phyloP scores from a whole-genome alignment of 208 protist species.

The Trypanosoma vivax region DNA sequence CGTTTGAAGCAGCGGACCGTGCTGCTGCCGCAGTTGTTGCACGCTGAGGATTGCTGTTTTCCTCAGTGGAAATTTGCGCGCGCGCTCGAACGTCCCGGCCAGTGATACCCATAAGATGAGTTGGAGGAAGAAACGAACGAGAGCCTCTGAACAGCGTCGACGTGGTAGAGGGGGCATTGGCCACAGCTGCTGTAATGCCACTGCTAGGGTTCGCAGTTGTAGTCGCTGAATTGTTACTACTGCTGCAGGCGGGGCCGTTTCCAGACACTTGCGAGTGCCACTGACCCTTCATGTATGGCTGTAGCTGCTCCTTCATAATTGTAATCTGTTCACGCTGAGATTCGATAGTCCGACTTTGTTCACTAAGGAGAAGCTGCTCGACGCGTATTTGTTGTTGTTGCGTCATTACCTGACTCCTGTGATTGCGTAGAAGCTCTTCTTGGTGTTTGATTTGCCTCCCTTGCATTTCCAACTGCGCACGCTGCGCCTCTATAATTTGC shows the following conservation, averaged over 20 bases:
- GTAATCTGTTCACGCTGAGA: slow-evolving; percentile 56
- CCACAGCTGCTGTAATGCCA: not conserved
- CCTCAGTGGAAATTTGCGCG: not conserved
- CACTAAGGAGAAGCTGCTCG: slow-evolving; percentile 51
- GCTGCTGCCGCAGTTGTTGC: not conserved
- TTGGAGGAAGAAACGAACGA: not conserved
- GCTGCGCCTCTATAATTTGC: slow-evolving; percentile 77
- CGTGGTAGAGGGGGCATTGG: not conserved
- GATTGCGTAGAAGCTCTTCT: slow-evolving; percentile 34
- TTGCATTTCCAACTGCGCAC: slow-evolving; percentile 52
- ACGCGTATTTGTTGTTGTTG: slow-evolving; percentile 68
- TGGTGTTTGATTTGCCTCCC: slow-evolving; percentile 40
- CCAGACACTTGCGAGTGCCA: no score
- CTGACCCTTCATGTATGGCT: slow-evolving; percentile 12
- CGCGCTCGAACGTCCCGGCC: slow-evolving; percentile 2
- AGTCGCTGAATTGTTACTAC: no score
- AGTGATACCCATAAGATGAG: slow-evolving; percentile 10
- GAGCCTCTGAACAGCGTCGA: not conserved
- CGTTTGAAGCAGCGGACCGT: not conserved
- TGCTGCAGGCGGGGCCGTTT: no score
- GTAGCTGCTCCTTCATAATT: slow-evolving; percentile 49
- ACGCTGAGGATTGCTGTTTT: not conserved
- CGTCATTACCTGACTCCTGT: slow-evolving; percentile 35
- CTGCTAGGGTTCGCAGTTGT: not conserved
- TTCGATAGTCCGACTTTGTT: slow-evolving; percentile 68